A percentile compares a stretch with the other conserved stretches of the same genome.
Conservation (phyloP, 208 protist genomes). For the Crithidia expoeki region DNA sequence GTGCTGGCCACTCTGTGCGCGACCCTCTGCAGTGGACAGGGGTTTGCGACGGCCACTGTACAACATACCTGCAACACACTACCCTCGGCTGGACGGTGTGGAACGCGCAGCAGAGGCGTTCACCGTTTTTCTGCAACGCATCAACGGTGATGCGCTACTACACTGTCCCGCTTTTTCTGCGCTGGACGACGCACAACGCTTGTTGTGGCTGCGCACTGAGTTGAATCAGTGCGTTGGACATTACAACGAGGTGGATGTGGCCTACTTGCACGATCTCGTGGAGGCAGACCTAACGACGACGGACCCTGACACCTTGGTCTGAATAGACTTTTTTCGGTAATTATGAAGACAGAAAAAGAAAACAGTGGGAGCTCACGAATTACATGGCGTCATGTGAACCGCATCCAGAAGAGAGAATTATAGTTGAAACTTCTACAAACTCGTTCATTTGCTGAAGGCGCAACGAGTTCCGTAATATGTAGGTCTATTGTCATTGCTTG, state of each 20-base stretch:
- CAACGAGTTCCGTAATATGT: too few relatives aligned
- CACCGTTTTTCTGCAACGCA: conserved; percentile 21
- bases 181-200: background rate
- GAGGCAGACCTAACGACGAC: conserved; percentile 44
- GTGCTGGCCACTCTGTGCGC: conserved; percentile 10
- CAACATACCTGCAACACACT: conserved; percentile 29
- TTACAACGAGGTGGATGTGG: conserved; percentile 41
- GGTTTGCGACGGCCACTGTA: conserved; percentile 44
- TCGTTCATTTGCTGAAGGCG: too few relatives aligned
- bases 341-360: background rate
- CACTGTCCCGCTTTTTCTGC: background rate
- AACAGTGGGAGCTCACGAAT: too few relatives aligned
- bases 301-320: conserved; percentile 37
- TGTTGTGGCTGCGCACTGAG: conserved; percentile 1
- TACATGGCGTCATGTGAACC: too few relatives aligned
- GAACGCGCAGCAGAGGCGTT: conserved; percentile 35
- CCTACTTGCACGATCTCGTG: conserved; percentile 37
- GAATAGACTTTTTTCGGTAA: conserved; percentile 7
- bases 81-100: conserved; percentile 28
- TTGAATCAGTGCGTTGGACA: conserved; percentile 21
- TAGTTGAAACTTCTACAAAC: too few relatives aligned
- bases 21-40: conserved; percentile 4
- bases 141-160: conserved; percentile 14
- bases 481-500: conserved; percentile 4
- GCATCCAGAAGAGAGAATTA: too few relatives aligned